Base-by-base conservation (phyloP, 805 yeast genomes). In the Candida krabiensis region DNA sequence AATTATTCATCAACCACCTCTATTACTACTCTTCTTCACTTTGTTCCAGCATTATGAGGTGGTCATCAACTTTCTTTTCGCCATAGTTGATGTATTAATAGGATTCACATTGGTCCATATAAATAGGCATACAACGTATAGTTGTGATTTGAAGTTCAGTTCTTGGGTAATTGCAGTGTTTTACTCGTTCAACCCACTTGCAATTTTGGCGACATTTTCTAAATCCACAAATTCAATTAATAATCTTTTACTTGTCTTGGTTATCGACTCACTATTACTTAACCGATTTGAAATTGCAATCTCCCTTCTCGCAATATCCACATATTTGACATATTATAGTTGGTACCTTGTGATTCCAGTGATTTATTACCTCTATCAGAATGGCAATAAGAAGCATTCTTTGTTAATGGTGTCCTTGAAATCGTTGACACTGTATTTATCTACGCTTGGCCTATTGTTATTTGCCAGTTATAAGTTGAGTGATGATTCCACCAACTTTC, bases 1-100 rank as follows among this genome's bases (percentile, higher is more conserved):
- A 17, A 79, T 89, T 13, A 83, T 83, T 24, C 91, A 88, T 60
- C 96, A 88, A 50, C 80, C 95, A 3, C 96, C 96, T 3, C 56
- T 89, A 14, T 53, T 91, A 16, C 71, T 87, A 24, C 63, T 70
- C 2, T 42, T 78, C 1, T 69, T 83, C 55, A 65, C 71, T 9
- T 33, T 64, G 5, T 30, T 77, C 14, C 47, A 66, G 13, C 29
- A 46, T 48, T 33, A 53, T 45, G 44, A 52, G 16, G n/a, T 46
- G 2, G 33, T 47, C 9, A 31, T 47, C 33, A 64, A 70, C 37
- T 42, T 75, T 9, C 23, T 85, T 2, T 90, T 71, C 58, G 73
- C 90, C 0, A 32, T 67, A 1, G 51, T 75, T 2, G 97, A 91
- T 59, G 63, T 77, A 4, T 54, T 74, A 3, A 73, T 80, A 19